phyloP scores from a whole-genome alignment of 192 early-diverging fungal genomes.

The Cetraspora pellucida region DNA sequence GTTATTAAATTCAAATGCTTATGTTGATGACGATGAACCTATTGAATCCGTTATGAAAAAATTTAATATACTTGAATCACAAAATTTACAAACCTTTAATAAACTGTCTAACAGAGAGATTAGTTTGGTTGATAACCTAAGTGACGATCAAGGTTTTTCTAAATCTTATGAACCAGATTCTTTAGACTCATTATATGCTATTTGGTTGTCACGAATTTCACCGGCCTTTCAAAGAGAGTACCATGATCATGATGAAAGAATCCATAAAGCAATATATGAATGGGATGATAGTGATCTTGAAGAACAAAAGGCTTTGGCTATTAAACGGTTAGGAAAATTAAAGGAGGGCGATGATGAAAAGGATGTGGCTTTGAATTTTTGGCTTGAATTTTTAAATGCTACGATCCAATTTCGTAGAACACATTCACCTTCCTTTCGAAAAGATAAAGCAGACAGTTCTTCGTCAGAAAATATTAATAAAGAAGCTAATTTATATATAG shows the following conservation, averaged over 20 bases:
- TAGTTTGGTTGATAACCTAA: neutral
- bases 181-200: conserved; percentile 36
- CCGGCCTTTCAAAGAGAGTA: conserved; percentile 36
- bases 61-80: conserved; percentile 45
- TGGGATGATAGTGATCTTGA: conserved; percentile 38
- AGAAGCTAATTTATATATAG: too few relatives aligned
- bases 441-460: neutral
- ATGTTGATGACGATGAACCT: conserved; percentile 54
- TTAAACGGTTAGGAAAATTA: conserved; percentile 51
- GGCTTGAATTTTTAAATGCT: conserved; percentile 42
- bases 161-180: conserved; percentile 4
- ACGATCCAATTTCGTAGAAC: conserved; percentile 28
- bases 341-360: conserved; percentile 40
- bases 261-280: conserved; percentile 44
- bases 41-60: conserved; percentile 50
- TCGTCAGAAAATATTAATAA: too few relatives aligned
- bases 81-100: conserved; percentile 19
- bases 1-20: conserved; percentile 44
- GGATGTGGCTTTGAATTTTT: conserved; percentile 44
- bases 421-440: neutral
- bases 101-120: conserved; percentile 5
- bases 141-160: neutral
- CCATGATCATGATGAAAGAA: conserved; percentile 42
- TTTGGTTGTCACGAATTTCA: conserved; percentile 43
- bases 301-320: conserved; percentile 34